These are phyloP conservation scores for Ettlia oleoabundans DNA, from an alignment of 139 green algal species.

Conservation along the genomic window DNA sequence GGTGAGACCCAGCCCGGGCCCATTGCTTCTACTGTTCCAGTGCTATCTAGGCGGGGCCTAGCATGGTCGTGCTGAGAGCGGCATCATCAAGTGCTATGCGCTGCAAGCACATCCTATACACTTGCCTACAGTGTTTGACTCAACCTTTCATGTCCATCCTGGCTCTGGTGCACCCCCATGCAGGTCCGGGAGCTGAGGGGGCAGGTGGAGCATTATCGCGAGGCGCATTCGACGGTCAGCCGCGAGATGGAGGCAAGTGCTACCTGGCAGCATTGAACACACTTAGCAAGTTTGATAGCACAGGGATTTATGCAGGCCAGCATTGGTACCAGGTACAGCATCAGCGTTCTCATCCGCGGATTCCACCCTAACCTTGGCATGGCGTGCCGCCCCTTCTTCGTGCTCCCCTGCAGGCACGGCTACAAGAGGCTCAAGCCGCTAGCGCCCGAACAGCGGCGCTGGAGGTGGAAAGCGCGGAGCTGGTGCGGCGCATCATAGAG, in stretches of 20 bases:
- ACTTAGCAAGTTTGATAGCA: too few relatives aligned
- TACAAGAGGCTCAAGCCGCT: conserved; percentile 52
- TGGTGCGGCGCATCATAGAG: conserved; percentile 60
- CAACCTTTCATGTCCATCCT: not conserved
- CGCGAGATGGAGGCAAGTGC: conserved; percentile 39
- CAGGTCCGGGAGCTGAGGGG: conserved; percentile 4
- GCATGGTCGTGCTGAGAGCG: not conserved
- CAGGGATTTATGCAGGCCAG: too few relatives aligned
- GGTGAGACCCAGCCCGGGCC: not conserved
- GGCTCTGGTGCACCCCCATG: not conserved
- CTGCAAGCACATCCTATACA: not conserved
- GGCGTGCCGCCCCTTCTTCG: not conserved
- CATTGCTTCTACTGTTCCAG: not conserved
- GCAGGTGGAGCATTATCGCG: conserved; percentile 30
- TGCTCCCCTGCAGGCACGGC: conserved; percentile 32
- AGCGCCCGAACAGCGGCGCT: conserved; percentile 37
- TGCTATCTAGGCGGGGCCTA: not conserved
- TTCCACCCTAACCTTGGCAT: too few relatives aligned
- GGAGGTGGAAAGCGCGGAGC: conserved; percentile 51
- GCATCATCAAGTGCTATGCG: not conserved
- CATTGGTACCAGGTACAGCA: too few relatives aligned
- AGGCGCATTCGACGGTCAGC: conserved; percentile 28
- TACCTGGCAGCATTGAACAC: not conserved
- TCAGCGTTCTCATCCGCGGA: too few relatives aligned
- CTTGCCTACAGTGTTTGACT: not conserved